A percentile compares a stretch with the other conserved stretches of the same genome.
Evolutionary conservation across 1,139 yeast genomes (phyloP).

Genomic region (Kluyveromyces sp.): DNA sequence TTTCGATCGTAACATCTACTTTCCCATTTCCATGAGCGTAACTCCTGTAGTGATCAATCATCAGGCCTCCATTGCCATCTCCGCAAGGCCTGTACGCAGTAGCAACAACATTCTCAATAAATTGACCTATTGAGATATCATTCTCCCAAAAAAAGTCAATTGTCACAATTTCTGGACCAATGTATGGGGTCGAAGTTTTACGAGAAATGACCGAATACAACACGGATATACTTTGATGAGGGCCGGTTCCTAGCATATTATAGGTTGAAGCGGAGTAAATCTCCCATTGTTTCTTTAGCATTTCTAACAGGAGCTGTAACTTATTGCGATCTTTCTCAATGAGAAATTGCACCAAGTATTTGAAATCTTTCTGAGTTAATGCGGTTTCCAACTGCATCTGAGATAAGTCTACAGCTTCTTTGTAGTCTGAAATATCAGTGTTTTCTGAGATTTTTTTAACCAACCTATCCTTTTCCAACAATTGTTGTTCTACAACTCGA

Average conservation of each 20-base stretch:
- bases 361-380: conserved; percentile 27
- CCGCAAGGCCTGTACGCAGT: conserved; percentile 62
- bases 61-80: conserved; percentile 71
- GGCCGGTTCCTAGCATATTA: conserved; percentile 53
- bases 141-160: conserved; percentile 88
- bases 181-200: conserved; percentile 84
- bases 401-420: conserved; percentile 18
- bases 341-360: conserved; percentile 29
- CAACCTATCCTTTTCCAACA: conserved; percentile 34
- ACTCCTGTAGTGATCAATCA: conserved; percentile 72
- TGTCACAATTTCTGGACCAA: conserved; percentile 77
- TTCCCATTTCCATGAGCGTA: conserved; percentile 88
- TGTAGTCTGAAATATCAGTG: conserved; percentile 18
- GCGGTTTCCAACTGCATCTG: conserved; percentile 17
- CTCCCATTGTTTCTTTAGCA: conserved; percentile 54
- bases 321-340: conserved; percentile 36
- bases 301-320: conserved; percentile 33
- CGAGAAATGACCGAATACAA: conserved; percentile 78
- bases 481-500: conserved; percentile 45
- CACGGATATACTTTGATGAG: conserved; percentile 72
- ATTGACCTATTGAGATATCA: conserved; percentile 85
- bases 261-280: conserved; percentile 44
- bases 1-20: conserved; percentile 69
- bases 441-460: conserved; percentile 23
- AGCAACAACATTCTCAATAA: conserved; percentile 72